phyloP scores from a whole-genome alignment of 306 rosid species.

The Psophocarpus tetragonolobus region DNA sequence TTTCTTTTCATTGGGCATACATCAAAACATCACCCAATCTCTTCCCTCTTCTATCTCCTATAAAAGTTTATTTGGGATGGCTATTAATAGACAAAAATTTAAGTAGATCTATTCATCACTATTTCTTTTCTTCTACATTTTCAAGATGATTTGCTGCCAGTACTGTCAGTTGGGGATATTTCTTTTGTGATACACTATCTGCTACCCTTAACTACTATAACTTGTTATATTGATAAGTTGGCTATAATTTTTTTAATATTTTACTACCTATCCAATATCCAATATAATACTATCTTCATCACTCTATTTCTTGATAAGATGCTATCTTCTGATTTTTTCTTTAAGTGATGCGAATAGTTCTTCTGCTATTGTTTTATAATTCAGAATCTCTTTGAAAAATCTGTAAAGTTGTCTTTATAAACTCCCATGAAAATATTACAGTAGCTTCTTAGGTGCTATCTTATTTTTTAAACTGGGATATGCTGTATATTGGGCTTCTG shows the following conservation, averaged over 20 bases:
- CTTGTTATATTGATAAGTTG: slow-evolving; percentile 10
- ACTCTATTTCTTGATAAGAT: slow-evolving; percentile 16
- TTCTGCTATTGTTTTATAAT: background rate
- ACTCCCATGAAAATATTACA: background rate
- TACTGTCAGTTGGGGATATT: background rate
- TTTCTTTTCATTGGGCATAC: slow-evolving; percentile 9
- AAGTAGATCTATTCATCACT: slow-evolving; percentile 8
- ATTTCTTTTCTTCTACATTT: background rate
- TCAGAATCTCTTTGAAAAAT: background rate
- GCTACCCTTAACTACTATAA: slow-evolving; percentile 9
- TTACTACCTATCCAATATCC: slow-evolving; percentile 7
- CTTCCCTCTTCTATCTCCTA: background rate
- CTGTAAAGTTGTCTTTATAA: background rate
- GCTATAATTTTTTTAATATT: slow-evolving; percentile 8
- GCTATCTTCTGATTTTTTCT: background rate
- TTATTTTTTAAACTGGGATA: background rate
- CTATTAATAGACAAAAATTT: background rate
- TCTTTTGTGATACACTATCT: background rate
- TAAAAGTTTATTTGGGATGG: background rate
- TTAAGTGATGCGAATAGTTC: slow-evolving; percentile 3
- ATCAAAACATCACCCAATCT: background rate
- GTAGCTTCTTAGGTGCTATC: background rate
- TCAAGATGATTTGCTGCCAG: background rate
- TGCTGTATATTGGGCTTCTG: background rate
- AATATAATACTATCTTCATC: background rate